These are phyloP conservation scores for Fusarium newnesense DNA, from an alignment of 2,329 filamentous ascomycete species.

Conservation along the genomic window DNA sequence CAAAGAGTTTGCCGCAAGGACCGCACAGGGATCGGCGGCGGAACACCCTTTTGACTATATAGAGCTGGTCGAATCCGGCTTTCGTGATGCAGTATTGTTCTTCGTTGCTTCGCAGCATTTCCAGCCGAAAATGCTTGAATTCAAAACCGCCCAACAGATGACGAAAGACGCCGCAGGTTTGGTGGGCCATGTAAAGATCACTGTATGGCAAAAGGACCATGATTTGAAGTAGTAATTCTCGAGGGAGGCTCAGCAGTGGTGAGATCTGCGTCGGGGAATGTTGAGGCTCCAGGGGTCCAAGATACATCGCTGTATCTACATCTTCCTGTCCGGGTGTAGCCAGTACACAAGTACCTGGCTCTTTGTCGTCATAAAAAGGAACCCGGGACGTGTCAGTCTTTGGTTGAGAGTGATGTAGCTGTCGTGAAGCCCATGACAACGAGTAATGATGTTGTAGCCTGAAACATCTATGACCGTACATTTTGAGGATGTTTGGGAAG, in stretches of 20 bases:
- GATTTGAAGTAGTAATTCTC: not conserved
- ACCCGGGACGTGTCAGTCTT: not conserved
- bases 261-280: rapidly evolving
- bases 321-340: rapidly evolving
- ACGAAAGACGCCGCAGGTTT: not conserved
- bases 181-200: constrained; percentile 8
- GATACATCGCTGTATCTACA: rapidly evolving
- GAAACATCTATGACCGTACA: not conserved
- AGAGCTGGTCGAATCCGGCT: not conserved
- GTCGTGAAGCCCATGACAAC: not conserved
- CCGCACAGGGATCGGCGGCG: not conserved
- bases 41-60: not conserved
- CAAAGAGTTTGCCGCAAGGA: not conserved
- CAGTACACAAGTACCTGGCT: not conserved
- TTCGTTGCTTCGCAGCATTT: not conserved
- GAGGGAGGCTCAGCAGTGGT: not conserved
- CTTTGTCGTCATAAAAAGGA: not conserved
- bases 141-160: not conserved
- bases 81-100: not conserved
- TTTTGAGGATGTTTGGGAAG: rapidly evolving
- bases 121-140: not conserved
- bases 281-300: not conserved
- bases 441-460: not conserved
- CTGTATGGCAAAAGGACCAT: not conserved
- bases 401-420: rapidly evolving